Conservation (phyloP, 306 rosid species). For the Acmispon strigosus region DNA sequence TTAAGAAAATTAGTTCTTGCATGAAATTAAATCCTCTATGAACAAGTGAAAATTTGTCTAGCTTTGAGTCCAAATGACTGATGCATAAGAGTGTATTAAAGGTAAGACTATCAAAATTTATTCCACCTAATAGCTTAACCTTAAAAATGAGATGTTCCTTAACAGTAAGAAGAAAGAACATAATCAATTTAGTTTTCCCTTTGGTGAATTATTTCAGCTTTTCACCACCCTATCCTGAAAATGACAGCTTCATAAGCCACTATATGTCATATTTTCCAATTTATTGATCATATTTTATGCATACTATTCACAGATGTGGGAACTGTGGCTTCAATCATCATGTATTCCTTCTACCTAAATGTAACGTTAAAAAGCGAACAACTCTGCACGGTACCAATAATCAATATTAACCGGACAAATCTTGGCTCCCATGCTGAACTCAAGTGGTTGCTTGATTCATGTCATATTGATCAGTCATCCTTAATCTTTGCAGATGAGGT, state of each 20-base stretch:
- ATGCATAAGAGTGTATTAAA: neutral
- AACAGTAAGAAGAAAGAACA: no score
- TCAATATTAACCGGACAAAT: constrained; percentile 64
- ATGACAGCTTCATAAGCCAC: neutral
- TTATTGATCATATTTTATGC: neutral
- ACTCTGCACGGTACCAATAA: constrained; percentile 65
- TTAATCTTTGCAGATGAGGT: constrained; percentile 80
- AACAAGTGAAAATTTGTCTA: neutral
- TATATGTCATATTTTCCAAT: neutral
- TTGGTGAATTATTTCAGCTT: neutral
- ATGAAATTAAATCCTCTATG: no score
- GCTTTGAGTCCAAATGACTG: neutral
- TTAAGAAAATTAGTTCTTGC: no score
- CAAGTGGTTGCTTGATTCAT: constrained; percentile 79
- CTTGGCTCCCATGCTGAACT: constrained; percentile 63
- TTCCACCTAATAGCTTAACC: neutral
- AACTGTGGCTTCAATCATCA: constrained; percentile 60
- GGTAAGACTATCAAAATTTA: neutral
- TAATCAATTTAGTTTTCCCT: neutral
- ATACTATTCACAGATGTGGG: constrained; percentile 57
- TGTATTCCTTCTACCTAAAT: constrained; percentile 68
- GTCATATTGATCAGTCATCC: constrained; percentile 66
- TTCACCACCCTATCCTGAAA: neutral
- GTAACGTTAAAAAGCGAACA: constrained; percentile 40
- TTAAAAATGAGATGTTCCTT: neutral